phyloP scores from a whole-genome alignment of 164 flowering plant genomes.

The Kalanchoe fedtschenkoi region DNA sequence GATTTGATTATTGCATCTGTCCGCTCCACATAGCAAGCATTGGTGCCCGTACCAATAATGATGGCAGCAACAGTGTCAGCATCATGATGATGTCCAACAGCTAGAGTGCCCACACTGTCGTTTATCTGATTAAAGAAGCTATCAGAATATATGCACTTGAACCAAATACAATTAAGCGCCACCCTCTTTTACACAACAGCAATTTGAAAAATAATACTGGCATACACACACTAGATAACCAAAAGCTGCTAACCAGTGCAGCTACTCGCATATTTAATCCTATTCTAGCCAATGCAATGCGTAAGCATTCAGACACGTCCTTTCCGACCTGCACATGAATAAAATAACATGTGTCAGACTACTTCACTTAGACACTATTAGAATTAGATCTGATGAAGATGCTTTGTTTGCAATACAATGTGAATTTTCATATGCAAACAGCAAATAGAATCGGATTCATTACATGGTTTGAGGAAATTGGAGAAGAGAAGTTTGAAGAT shows the following conservation, averaged over 20 bases:
- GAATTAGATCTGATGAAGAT: not conserved
- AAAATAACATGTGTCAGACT: not conserved
- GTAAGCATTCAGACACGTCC: constrained; percentile 57
- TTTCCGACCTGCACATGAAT: constrained; percentile 40
- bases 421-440: not conserved
- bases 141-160: not conserved
- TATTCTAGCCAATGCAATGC: constrained; percentile 40
- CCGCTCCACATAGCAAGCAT: constrained; percentile 89
- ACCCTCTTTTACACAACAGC: not conserved
- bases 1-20: constrained; percentile 84
- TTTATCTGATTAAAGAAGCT: constrained; percentile 45
- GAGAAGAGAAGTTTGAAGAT: not conserved
- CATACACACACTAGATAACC: not conserved
- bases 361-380: not conserved
- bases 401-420: not conserved
- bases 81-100: constrained; percentile 83
- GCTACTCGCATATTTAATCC: constrained; percentile 68
- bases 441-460: not conserved
- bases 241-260: constrained; percentile 42
- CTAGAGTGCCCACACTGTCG: constrained; percentile 92
- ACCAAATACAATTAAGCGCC: not conserved
- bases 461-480: not conserved
- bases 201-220: not conserved
- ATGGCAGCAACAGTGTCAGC: constrained; percentile 91
- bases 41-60: constrained; percentile 88